Evolutionary conservation across 352 stramenopile species (phyloP), one percentile per base, ranked within the genome.

Genomic region (Globisporangium paddicum): DNA sequence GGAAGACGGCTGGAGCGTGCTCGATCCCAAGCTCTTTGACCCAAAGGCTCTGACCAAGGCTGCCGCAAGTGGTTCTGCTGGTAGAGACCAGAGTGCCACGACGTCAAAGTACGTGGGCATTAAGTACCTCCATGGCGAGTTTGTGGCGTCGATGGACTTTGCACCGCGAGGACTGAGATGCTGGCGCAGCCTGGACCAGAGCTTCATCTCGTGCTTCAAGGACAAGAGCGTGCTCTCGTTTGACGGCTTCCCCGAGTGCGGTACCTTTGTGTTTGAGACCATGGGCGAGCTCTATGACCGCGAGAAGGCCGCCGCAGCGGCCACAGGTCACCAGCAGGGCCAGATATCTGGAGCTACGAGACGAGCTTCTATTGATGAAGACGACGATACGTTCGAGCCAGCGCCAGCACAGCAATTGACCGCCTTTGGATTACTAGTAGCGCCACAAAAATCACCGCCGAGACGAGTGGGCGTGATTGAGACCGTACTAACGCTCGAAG

Each of bases 71-170:
- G 38, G 3, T 13, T 19, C 21, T 16, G 16, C 9, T 16, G 13
- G 30, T 1, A 48, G 44, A n/a, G 26, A 8, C 16, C 23, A 2
- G n/a, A 18, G 26, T 13, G 13, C 50, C 11, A 42, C 16, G 11
- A 51, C 13, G 18, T 40, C 26, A 28, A 64, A 51, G 42, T 52
- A 67, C 19, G 37, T 70, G 11, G 63, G 59, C 9, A 64, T 70
- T 53, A 70, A 70, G 37, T 70, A 67, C 40, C 49, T 70, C 5
- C 63, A 70, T 34, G 59, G 63, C 10, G 59, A 67, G 34, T 70
- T 59, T 37, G 52, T 70, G 21, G 38, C 41, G n/a, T 55, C 60
- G 30, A 70, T 70, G 63, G 58, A 66, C 18, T 53, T 58, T 46
- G 59, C 52, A 18, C 50, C 56, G 7, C 58, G 38, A 9, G 45